These are phyloP conservation scores for Cicer judaicum DNA, from an alignment of 306 rosid genomes.

Conservation along the genomic window DNA sequence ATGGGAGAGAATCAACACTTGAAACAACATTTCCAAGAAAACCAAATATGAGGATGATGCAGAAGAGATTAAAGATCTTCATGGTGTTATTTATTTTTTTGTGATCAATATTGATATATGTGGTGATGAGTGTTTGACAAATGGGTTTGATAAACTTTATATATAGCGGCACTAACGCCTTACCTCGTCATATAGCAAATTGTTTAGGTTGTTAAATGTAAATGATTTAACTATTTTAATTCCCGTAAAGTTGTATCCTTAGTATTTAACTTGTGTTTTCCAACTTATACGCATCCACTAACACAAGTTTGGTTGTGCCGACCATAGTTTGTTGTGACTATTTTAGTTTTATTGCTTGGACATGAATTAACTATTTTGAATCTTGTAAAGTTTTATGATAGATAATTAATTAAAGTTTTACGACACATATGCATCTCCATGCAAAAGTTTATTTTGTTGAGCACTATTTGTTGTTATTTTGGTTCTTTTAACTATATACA, in stretches of 20 bases:
- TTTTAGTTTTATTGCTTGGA: too few species aligned
- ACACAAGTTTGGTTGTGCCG: background rate
- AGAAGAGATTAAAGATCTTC: background rate
- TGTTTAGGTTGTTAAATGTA: too few species aligned
- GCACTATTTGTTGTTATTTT: background rate
- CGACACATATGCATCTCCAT: too few species aligned
- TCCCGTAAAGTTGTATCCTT: too few species aligned
- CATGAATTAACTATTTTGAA: background rate
- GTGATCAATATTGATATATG: background rate
- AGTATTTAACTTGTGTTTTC: too few species aligned
- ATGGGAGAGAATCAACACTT: too few species aligned
- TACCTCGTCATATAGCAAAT: background rate
- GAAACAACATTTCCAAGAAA: background rate
- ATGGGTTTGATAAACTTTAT: background rate
- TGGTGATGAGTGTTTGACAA: background rate
- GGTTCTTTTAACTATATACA: background rate
- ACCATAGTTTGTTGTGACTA: too few species aligned
- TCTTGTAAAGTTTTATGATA: too few species aligned
- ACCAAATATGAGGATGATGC: background rate
- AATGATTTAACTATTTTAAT: too few species aligned
- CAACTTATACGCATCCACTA: background rate
- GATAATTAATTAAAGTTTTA: too few species aligned
- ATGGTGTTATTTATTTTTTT: background rate
- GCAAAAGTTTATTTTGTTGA: background rate
- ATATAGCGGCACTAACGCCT: background rate